phyloP scores from a whole-genome alignment of 2,329 filamentous ascomycete species.

The Neodidymelliopsis sp. region DNA sequence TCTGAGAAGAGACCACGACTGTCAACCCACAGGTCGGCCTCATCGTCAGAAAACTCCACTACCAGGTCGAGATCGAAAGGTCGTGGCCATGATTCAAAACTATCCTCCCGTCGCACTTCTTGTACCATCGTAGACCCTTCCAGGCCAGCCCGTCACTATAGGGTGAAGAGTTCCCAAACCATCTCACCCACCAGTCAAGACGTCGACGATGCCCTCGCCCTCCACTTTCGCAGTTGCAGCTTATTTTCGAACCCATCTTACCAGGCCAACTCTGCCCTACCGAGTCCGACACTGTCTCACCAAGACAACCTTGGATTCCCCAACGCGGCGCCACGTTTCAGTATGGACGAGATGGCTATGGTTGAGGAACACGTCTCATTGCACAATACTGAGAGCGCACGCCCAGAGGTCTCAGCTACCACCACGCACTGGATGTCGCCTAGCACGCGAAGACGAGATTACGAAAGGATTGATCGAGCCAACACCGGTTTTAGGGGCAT shows the following conservation, averaged over 20 bases:
- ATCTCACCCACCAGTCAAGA: slow-evolving; percentile 37
- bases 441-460: slow-evolving; percentile 44
- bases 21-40: slow-evolving; percentile 37
- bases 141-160: slow-evolving; percentile 44
- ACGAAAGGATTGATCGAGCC: slow-evolving; percentile 48
- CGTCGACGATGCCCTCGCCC: slow-evolving; percentile 49
- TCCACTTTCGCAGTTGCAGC: slow-evolving; percentile 50
- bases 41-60: slow-evolving; percentile 40
- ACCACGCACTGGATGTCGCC: slow-evolving; percentile 51
- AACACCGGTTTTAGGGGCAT: slow-evolving; percentile 48
- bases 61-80: slow-evolving; percentile 34
- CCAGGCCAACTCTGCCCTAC: slow-evolving; percentile 29
- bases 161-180: slow-evolving; percentile 45
- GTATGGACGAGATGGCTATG: slow-evolving; percentile 24
- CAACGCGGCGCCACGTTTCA: slow-evolving; percentile 24
- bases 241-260: slow-evolving; percentile 45
- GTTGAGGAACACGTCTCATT: slow-evolving; percentile 18
- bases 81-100: slow-evolving; percentile 39
- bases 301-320: slow-evolving; percentile 20
- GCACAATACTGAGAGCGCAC: slow-evolving; percentile 29
- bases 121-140: slow-evolving; percentile 45
- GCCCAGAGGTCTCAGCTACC: slow-evolving; percentile 27
- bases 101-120: slow-evolving; percentile 47
- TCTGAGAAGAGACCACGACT: slow-evolving; percentile 38
- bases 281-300: slow-evolving; percentile 33